These are phyloP conservation scores for Pezicula neosporulosa DNA, from an alignment of 2,329 filamentous ascomycete species.

Conservation along the genomic window DNA sequence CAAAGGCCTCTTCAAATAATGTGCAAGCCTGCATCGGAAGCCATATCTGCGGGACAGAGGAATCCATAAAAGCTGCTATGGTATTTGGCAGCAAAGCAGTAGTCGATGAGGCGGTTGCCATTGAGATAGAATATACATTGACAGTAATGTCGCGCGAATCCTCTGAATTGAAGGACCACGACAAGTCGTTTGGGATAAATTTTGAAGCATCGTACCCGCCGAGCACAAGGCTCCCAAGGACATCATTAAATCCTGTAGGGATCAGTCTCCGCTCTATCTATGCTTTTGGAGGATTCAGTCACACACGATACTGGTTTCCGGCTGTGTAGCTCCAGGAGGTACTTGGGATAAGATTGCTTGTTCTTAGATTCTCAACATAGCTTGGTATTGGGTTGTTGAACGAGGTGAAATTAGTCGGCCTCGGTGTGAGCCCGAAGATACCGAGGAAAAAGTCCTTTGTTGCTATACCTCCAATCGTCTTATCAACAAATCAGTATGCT, in stretches of 20 bases:
- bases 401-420: conserved; percentile 33
- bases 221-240: conserved; percentile 34
- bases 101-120: conserved; percentile 15
- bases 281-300: neutral
- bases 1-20: conserved; percentile 31
- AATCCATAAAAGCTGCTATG: conserved; percentile 31
- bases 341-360: conserved; percentile 32
- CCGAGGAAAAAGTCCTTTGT: conserved; percentile 24
- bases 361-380: conserved; percentile 31
- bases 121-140: conserved; percentile 31
- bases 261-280: conserved; percentile 8
- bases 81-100: conserved; percentile 16
- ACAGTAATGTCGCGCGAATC: conserved; percentile 34
- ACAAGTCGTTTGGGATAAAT: conserved; percentile 33
- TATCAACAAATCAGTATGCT: too few species aligned
- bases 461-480: conserved; percentile 9
- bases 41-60: conserved; percentile 35
- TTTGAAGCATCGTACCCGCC: conserved; percentile 38
- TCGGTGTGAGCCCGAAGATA: conserved; percentile 34
- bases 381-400: conserved; percentile 30
- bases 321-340: conserved; percentile 38
- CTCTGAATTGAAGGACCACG: conserved; percentile 33
- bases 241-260: conserved; percentile 28
- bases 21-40: conserved; percentile 32
- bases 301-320: conserved; percentile 34